Evolutionary conservation across 2,329 filamentous ascomycete species (phyloP), one percentile per base, ranked within the genome.

Genomic region (Cryphonectria nitschkei): DNA sequence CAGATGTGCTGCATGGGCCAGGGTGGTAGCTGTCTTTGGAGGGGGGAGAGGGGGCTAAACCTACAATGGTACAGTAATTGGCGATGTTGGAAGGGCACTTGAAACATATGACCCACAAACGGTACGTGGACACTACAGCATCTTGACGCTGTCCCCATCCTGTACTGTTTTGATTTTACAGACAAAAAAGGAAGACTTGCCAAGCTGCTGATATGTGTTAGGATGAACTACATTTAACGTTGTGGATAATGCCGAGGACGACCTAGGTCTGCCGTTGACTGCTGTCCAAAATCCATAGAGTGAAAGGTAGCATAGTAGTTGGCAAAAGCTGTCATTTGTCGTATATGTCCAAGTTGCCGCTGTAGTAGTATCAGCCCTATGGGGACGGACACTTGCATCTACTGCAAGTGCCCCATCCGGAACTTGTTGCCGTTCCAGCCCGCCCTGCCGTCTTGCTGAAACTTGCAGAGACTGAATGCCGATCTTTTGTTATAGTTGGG

Each of bases 81-180:
- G 43, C 56, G 29, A 14, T 39, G 14, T 54, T 63, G 37, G 37
- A n/a, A 64, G 67, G 26, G 61, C 61, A 65, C 52, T 70, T 70
- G 68, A 70, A 70, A 70, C 68, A 63, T n/a, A 26, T 34, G 64
- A 63, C 68, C 68, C 54, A 56, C 63, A 37, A 29, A 41, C n/a
- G 19, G 41, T 61, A 56, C 61, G 68, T 67, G 68, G 68, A 56
- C 60, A 65, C 68, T 34, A 56, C 34, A 34, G 64, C 52, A 56
- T 67, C 62, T 70, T 65, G 50, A 50, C 58, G 19, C 32, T 26
- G 46, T 39, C 16, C 14, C 58, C 19, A n/a, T 39, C 32, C 34
- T 39, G 34, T 32, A 19, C 34, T 43, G 13, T 16, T 16, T 16
- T 43, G 22, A n/a, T 39, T 39, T 9, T n/a, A 50, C 19, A 50